These are phyloP conservation scores for Rubia tinctorum DNA, from an alignment of 305 asterid genomes.

Conservation along the genomic window DNA sequence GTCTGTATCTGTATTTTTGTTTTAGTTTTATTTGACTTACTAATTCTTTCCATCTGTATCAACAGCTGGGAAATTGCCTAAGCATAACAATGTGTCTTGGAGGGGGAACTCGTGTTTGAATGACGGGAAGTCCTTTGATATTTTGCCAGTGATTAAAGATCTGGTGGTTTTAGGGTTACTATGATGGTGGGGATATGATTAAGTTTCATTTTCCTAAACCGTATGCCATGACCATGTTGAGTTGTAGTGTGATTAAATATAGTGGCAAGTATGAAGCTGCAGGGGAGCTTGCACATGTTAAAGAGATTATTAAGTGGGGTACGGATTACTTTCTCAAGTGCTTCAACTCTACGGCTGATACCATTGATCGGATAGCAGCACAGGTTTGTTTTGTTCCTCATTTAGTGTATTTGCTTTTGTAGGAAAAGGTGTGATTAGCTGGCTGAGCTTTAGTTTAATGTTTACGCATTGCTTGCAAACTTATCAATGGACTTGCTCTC, in stretches of 20 bases:
- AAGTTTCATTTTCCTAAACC: slow-evolving; percentile 82
- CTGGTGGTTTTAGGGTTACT: slow-evolving; percentile 76
- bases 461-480: not conserved
- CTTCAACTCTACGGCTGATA: slow-evolving; percentile 78
- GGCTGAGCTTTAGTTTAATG: not conserved
- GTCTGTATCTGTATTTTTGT: not conserved
- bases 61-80: slow-evolving; percentile 55
- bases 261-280: slow-evolving; percentile 75
- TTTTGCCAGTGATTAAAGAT: slow-evolving; percentile 30
- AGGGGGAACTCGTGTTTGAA: slow-evolving; percentile 48
- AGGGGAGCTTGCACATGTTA: slow-evolving; percentile 80
- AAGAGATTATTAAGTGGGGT: slow-evolving; percentile 90
- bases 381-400: slow-evolving; percentile 43
- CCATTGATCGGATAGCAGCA: slow-evolving; percentile 53
- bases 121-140: slow-evolving; percentile 38
- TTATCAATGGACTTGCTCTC: not conserved
- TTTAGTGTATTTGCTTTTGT: not conserved
- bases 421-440: not conserved
- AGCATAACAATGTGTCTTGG: slow-evolving; percentile 57
- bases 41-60: slow-evolving; percentile 12
- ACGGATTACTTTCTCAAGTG: slow-evolving; percentile 88
- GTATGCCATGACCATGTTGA: slow-evolving; percentile 91
- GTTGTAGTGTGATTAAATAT: slow-evolving; percentile 96
- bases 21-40: slow-evolving; percentile 6
- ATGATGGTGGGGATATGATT: slow-evolving; percentile 94